phyloP scores from a whole-genome alignment of 1,284 basidiomycete genomes.

The Ceratobasidium papillatum region DNA sequence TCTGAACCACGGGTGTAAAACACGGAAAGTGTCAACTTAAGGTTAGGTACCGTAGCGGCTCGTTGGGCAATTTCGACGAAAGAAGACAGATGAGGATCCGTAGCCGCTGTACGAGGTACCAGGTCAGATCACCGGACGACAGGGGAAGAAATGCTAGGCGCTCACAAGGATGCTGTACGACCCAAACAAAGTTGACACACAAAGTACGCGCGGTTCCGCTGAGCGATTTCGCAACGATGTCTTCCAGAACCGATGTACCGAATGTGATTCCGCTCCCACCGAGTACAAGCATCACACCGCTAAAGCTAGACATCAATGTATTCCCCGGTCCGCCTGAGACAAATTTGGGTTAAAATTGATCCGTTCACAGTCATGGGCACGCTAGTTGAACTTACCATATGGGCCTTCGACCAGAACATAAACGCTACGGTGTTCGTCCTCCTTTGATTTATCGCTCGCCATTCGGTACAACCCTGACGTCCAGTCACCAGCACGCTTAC shows the following conservation, averaged over 20 bases:
- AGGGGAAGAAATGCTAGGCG: neutral
- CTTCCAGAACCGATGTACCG: constrained; percentile 42
- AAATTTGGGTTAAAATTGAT: neutral
- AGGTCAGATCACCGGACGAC: constrained; percentile 1
- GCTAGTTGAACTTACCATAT: constrained; percentile 36
- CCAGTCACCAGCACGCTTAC: constrained; percentile 42
- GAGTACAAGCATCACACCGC: constrained; percentile 39
- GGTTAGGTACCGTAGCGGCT: constrained; percentile 43
- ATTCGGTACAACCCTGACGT: constrained; percentile 35
- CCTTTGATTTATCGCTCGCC: constrained; percentile 8
- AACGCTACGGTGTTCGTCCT: constrained; percentile 25
- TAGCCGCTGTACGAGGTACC: constrained; percentile 52
- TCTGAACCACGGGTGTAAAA: constrained; percentile 46
- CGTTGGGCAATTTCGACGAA: constrained; percentile 63
- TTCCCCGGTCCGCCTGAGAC: constrained; percentile 42
- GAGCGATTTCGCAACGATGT: constrained; percentile 39
- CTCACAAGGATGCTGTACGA: constrained; percentile 43
- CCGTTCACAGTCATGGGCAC: neutral
- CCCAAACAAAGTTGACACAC: constrained; percentile 43
- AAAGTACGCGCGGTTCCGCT: constrained; percentile 15
- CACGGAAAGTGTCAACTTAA: constrained; percentile 9
- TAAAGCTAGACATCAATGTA: constrained; percentile 40
- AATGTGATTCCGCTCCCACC: constrained; percentile 45
- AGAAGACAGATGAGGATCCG: constrained; percentile 64
- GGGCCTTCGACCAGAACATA: constrained; percentile 44